Percentiles rank a stretch among this genome's conserved stretches.
These are phyloP conservation scores for Cucurbita argyrosperma DNA, from an alignment of 306 rosid species.

Conservation along the genomic window DNA sequence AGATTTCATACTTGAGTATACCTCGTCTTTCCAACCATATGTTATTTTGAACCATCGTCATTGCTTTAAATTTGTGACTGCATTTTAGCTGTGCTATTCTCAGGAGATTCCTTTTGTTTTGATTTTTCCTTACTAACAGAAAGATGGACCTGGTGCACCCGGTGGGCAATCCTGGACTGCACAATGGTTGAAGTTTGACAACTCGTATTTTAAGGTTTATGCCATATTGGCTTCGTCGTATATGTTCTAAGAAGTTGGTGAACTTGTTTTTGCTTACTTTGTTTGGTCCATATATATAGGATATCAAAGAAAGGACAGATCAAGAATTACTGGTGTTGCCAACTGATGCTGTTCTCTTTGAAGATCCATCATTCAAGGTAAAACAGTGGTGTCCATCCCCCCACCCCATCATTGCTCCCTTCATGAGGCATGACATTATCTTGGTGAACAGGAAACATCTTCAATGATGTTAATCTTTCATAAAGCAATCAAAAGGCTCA, in stretches of 20 bases:
- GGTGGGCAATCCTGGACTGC: slow-evolving; percentile 98
- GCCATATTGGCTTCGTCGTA: background rate
- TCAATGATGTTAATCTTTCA: background rate
- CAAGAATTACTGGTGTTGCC: slow-evolving; percentile 85
- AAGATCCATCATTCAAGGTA: slow-evolving; percentile 89
- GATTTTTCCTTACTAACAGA: slow-evolving; percentile 32
- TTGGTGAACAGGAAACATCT: background rate
- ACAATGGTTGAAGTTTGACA: slow-evolving; percentile 92
- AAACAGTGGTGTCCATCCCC: background rate
- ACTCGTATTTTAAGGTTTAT: slow-evolving; percentile 83
- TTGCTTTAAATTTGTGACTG: background rate
- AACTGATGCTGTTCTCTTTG: slow-evolving; percentile 86
- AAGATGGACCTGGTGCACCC: slow-evolving; percentile 95
- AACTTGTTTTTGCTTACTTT: slow-evolving; percentile 13
- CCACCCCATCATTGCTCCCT: background rate
- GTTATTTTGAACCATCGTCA: background rate
- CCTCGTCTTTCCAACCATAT: background rate
- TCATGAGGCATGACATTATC: background rate
- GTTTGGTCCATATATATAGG: slow-evolving; percentile 29
- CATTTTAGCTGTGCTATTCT: background rate
- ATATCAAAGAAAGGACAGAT: slow-evolving; percentile 77
- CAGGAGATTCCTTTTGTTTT: background rate
- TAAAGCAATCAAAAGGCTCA: background rate
- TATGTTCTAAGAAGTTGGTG: background rate
- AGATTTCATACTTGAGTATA: background rate